Percentiles rank a stretch among this genome's conserved stretches.
Evolutionary conservation across 1,284 basidiomycete species (phyloP).

Genomic region (Thelephora terrestris): DNA sequence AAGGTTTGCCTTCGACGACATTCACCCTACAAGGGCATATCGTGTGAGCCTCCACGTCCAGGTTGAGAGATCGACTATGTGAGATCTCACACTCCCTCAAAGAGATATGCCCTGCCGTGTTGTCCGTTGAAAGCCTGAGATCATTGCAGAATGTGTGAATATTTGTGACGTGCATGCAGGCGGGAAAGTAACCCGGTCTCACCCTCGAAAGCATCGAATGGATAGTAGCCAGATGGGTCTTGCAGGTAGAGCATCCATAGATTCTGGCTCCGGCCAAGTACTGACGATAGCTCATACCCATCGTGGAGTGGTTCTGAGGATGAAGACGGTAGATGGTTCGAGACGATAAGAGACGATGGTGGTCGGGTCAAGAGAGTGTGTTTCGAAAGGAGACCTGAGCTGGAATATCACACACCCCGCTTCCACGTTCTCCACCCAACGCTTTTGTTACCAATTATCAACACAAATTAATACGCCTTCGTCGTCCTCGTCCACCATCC

Average conservation of each 20-base stretch:
- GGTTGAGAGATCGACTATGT: constrained; percentile 3
- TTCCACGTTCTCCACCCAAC: no score
- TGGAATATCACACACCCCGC: no score
- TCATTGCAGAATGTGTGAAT: neutral
- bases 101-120: constrained; percentile 90
- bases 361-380: constrained; percentile 2
- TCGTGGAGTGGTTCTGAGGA: constrained; percentile 22
- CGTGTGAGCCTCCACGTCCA: constrained; percentile 4
- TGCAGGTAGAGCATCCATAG: constrained; percentile 86
- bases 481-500: no score
- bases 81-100: constrained; percentile 75
- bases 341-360: constrained; percentile 4
- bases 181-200: constrained; percentile 20
- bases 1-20: constrained; percentile 77
- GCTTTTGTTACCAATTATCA: no score
- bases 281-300: constrained; percentile 85
- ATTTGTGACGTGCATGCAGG: constrained; percentile 3
- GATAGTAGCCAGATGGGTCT: constrained; percentile 87
- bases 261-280: constrained; percentile 85
- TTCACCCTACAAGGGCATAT: constrained; percentile 61
- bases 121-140: constrained; percentile 85
- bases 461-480: no score
- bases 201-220: constrained; percentile 90
- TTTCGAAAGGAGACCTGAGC: neutral
- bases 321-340: constrained; percentile 4